These are phyloP conservation scores for Babesia sp. DNA, from an alignment of 169 alveolate genomes.

Conservation along the genomic window DNA sequence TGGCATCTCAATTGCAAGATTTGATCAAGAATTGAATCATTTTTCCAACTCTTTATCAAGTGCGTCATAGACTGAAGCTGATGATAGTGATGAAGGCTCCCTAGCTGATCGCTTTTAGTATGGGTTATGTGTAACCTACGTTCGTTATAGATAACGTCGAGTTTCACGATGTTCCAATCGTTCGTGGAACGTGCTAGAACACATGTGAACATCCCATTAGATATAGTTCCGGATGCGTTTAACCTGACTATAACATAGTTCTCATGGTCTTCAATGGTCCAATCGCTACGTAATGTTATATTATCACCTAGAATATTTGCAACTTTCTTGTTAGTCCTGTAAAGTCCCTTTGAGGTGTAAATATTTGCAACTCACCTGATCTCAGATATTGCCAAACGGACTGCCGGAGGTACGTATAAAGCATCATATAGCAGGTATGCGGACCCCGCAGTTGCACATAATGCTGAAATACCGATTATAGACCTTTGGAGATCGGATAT, in stretches of 20 bases:
- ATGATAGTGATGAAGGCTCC: neutral
- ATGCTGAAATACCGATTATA: constrained; percentile 5
- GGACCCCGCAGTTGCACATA: constrained; percentile 2
- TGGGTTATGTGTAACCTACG: neutral
- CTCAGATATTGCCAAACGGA: neutral
- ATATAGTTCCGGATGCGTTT: constrained; percentile 34
- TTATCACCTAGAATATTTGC: constrained; percentile 3
- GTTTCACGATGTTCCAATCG: constrained; percentile 5
- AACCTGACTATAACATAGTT: constrained; percentile 1
- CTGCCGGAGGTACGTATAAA: constrained; percentile 8
- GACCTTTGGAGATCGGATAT: neutral
- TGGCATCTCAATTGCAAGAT: constrained; percentile 9
- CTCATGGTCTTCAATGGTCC: constrained; percentile 25
- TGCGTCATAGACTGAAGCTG: neutral
- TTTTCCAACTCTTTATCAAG: constrained; percentile 9
- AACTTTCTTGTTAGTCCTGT: constrained; percentile 7
- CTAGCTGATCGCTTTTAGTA: neutral
- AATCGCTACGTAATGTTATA: constrained; percentile 19
- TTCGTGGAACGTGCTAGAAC: neutral
- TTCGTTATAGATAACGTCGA: constrained; percentile 23
- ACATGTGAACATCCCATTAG: constrained; percentile 35
- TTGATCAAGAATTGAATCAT: neutral
- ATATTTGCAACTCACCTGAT: neutral
- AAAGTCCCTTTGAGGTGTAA: neutral
- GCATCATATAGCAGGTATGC: constrained; percentile 15